Base-by-base conservation (phyloP, 495 filamentous ascomycete species). In the Aspergillus avenaceus region DNA sequence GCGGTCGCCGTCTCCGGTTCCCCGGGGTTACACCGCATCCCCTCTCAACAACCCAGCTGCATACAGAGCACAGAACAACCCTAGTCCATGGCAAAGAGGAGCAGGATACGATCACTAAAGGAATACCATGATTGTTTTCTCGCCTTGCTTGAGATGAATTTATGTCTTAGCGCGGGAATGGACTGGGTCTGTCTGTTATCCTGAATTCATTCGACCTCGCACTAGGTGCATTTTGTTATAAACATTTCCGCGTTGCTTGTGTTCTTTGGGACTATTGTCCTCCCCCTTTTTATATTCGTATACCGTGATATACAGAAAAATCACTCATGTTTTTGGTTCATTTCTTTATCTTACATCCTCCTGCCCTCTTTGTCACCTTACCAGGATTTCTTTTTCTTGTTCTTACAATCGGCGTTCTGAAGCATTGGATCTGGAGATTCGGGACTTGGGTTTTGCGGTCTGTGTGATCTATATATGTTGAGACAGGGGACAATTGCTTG, bases 71-170 rank as follows among this genome's bases (percentile, higher is more conserved):
- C 74, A 80, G 60, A 81, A 82, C 59, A 81, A 76, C 51, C 54
- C 74, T 27, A 84, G 82, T 69, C 80, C 83, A 16, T 86, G 83
- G 83, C 81, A 86, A 63, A 63, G 83, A 53, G 83, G 83, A 27
- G 83, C 82, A 22, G 83, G 83, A 26, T 86, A 84, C 54, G 81
- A 85, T 48, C 77, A 82, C 58, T 83, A 63, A 65, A 58, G 41
- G 51, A 56, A 50, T 58, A 42, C 49, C 40, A 31, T 56, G 50
- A 58, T 59, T 61, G 40, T 59, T 62, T 61, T 55, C 60, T 58
- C 48, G 52, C 54, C 34, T 54, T 58, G 49, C 52, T 58, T 50
- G 62, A 62, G 54, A 74, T 71, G 71, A 73, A 71, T 65, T 72
- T 64, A 73, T 69, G 67, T 65, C 61, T 63, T 63, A 70, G 70